phyloP scores from a whole-genome alignment of 2,329 filamentous ascomycete genomes.

The Ceratocystis cacaofunesta region DNA sequence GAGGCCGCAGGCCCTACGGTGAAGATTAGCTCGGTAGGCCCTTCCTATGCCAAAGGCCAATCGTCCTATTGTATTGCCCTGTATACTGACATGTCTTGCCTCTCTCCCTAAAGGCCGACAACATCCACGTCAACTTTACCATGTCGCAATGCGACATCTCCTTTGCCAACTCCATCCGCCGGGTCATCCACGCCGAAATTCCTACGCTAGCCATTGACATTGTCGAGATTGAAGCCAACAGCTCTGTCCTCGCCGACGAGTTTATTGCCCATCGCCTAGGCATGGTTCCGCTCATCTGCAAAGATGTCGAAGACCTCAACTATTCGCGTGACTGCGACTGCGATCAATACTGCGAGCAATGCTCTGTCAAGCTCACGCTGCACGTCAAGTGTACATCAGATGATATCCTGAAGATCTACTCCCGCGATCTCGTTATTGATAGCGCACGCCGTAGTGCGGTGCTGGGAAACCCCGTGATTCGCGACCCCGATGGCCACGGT shows the following conservation, averaged over 20 bases:
- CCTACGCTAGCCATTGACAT: slow-evolving; percentile 90
- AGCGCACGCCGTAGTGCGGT: slow-evolving; percentile 55
- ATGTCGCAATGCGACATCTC: slow-evolving; percentile 77
- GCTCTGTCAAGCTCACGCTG: slow-evolving; percentile 70
- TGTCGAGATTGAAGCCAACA: slow-evolving; percentile 85
- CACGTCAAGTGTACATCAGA: slow-evolving; percentile 75
- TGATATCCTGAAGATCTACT: slow-evolving; percentile 86
- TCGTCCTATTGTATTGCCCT: neutral
- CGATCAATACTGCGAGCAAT: slow-evolving; percentile 85
- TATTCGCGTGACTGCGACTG: slow-evolving; percentile 94
- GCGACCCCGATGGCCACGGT: slow-evolving; percentile 66
- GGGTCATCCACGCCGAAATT: slow-evolving; percentile 83
- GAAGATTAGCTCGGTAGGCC: slow-evolving; percentile 44
- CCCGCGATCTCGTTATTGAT: slow-evolving; percentile 67
- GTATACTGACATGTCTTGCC: neutral
- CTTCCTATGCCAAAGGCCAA: neutral
- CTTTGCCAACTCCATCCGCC: slow-evolving; percentile 83
- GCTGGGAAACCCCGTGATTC: slow-evolving; percentile 70
- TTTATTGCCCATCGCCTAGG: slow-evolving; percentile 88
- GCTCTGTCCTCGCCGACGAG: slow-evolving; percentile 89
- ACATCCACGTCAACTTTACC: slow-evolving; percentile 76
- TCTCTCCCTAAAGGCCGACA: slow-evolving; percentile 47
- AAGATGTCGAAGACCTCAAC: slow-evolving; percentile 65
- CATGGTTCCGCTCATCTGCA: slow-evolving; percentile 73
- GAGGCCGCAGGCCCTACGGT: slow-evolving; percentile 41